Evolutionary conservation across 2,329 filamentous ascomycete genomes (phyloP).

Genomic region (Thelonectria blattea): DNA sequence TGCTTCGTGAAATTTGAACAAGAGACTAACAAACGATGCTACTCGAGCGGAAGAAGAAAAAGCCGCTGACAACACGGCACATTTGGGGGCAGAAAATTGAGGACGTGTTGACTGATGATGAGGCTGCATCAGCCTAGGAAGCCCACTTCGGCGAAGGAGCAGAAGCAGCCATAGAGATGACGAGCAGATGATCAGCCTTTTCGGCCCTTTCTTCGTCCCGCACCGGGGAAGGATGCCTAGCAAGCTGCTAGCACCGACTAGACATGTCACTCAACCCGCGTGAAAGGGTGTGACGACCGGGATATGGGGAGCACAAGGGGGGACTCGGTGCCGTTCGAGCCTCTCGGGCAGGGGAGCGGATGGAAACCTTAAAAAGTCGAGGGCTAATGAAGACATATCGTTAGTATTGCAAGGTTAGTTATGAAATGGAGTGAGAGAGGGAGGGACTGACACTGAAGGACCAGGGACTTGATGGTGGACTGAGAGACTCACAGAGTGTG

Average conservation of each 20-base stretch:
- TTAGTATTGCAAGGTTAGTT: slow-evolving; percentile 1
- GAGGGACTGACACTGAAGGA: no score
- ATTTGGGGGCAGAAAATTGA: slow-evolving; percentile 2
- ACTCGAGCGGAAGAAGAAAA: not conserved
- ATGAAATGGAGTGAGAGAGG: not conserved
- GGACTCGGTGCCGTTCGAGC: not conserved
- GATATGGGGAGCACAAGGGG: not conserved
- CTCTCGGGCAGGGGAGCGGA: slow-evolving; percentile 8
- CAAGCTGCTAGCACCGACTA: not conserved
- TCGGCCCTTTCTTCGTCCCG: slow-evolving; percentile 16
- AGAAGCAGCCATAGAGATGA: not conserved
- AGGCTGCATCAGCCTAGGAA: slow-evolving; percentile 3
- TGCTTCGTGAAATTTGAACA: not conserved
- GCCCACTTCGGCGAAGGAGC: slow-evolving; percentile 5
- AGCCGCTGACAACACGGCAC: not conserved
- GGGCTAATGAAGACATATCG: no score
- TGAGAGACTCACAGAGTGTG: not conserved
- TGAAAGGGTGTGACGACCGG: not conserved
- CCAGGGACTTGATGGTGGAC: no score
- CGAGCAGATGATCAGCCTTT: slow-evolving; percentile 10
- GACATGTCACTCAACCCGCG: not conserved
- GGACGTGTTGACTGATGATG: not conserved
- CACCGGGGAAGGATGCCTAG: slow-evolving; percentile 13
- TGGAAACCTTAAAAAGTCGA: slow-evolving; percentile 13
- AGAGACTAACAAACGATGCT: not conserved